Evolutionary conservation across 257 asterid species (phyloP).

Genomic region (Echites panduratus): DNA sequence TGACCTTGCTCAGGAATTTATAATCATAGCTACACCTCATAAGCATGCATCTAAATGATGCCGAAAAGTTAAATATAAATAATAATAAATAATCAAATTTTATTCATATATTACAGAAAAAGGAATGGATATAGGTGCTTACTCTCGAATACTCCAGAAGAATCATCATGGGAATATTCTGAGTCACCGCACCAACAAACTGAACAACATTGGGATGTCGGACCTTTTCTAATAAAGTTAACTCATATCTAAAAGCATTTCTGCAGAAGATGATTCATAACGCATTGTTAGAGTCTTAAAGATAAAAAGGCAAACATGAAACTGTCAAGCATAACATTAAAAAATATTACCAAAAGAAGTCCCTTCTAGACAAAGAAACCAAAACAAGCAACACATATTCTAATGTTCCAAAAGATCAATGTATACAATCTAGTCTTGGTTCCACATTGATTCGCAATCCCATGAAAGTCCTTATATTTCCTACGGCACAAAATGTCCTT

Average conservation of each 20-base stretch:
- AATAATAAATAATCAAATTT: background rate
- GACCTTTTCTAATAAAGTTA: conserved; percentile 82
- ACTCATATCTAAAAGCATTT: conserved; percentile 77
- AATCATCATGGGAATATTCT: conserved; percentile 96
- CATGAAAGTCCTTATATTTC: background rate
- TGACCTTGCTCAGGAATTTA: background rate
- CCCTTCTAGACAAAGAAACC: background rate
- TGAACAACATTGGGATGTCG: conserved; percentile 98
- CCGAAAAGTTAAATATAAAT: background rate
- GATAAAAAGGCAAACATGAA: background rate
- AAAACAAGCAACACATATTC: background rate
- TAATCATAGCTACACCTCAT: background rate
- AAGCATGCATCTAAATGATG: background rate
- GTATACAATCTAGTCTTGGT: background rate
- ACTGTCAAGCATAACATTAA: background rate
- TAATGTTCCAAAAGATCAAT: background rate
- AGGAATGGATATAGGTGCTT: conserved; percentile 33
- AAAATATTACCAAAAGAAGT: background rate
- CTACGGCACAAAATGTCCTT: background rate
- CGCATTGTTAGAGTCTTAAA: background rate
- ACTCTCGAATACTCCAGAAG: conserved; percentile 80
- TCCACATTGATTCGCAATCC: background rate
- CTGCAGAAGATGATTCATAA: conserved; percentile 34
- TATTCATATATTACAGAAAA: conserved; percentile 4
- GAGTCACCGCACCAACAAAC: conserved; percentile 98